Percentiles rank a stretch among this genome's conserved stretches.
Evolutionary conservation across 805 yeast genomes (phyloP).

Genomic region (Cyberlindnera samutprakarnensis): DNA sequence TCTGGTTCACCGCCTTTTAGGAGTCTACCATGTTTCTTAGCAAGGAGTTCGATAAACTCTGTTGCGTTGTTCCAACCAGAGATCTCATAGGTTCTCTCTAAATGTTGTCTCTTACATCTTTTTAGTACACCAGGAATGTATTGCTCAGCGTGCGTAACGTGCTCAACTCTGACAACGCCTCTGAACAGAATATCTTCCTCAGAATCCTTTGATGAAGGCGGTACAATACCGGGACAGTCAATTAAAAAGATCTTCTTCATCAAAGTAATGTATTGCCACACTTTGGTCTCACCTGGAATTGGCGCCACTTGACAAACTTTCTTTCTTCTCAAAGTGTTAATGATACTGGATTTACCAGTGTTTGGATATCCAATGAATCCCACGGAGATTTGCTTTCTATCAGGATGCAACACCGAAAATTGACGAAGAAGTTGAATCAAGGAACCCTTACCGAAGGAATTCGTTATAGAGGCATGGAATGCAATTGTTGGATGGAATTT

Average conservation of each 20-base stretch:
- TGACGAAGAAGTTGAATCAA: conserved; percentile 89
- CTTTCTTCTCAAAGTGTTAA: conserved; percentile 87
- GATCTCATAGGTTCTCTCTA: conserved; percentile 92
- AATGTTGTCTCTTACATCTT: conserved; percentile 82
- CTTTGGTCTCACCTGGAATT: conserved; percentile 97
- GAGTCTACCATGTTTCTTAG: conserved; percentile 87
- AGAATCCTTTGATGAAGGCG: conserved; percentile 84
- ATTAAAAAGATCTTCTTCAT: conserved; percentile 94
- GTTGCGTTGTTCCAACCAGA: conserved; percentile 78
- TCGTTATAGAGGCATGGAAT: conserved; percentile 95
- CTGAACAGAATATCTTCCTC: conserved; percentile 89
- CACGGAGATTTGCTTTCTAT: conserved; percentile 92
- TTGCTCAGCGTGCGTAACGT: conserved; percentile 91
- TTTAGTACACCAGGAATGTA: conserved; percentile 80
- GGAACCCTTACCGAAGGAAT: conserved; percentile 97
- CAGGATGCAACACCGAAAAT: conserved; percentile 83
- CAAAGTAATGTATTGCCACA: conserved; percentile 96
- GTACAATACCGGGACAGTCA: conserved; percentile 99
- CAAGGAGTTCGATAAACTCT: conserved; percentile 84
- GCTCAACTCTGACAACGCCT: conserved; percentile 99
- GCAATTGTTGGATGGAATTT: conserved; percentile 92
- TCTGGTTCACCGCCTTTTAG: conserved; percentile 98
- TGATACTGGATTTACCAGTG: conserved; percentile 95
- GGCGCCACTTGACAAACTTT: conserved; percentile 98
- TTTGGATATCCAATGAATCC: conserved; percentile 98